Evolutionary conservation across 2,329 filamentous ascomycete species (phyloP), one percentile per base, ranked within the genome.

Genomic region (Neonectria ditissima): DNA sequence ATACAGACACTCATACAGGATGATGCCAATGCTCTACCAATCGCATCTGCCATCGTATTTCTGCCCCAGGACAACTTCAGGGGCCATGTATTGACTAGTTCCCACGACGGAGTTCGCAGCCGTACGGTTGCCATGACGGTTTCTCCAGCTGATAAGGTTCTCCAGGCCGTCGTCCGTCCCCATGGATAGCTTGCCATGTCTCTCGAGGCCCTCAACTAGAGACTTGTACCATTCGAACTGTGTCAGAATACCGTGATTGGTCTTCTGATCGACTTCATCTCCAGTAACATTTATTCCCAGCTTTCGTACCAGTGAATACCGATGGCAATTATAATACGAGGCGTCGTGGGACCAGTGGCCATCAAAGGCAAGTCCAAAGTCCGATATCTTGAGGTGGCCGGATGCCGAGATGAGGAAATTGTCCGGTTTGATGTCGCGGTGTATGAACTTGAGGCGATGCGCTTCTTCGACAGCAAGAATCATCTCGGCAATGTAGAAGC

Each of bases 81-180:
- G 95, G 1, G 96, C 95, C 96, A 97, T 98, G 81, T 98, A 98
- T 76, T 97, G 95, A 76, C 94, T 97, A 2, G 96, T 98, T 2
- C 95, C 95, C 11, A 98, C 95, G 1, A 97, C 89, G 48, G 94
- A 97, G 69, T 90, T 88, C 1, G 95, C 95, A 34, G 93, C 86
- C 34, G 87, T 87, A 41, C 93, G 89, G 69, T 89, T 91, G 26
- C 91, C 87, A 65, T 84, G 86, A 16, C 84, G 83, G 73, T 93
- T 90, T 47, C 92, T 86, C 91, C 90, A 94, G 65, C 86, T 84
- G 48, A 94, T 79, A 53, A 94, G 81, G 65, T 68, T 70, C 47
- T 72, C 70, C 13, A 80, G 68, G 50, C 78, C 73, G 14, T 73
- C 71, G 16, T 76, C 69, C 11, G 65, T 65, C 10, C 58, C 60